These are phyloP conservation scores for Cardamine occulta DNA, from an alignment of 345 rosid genomes.

Conservation along the genomic window DNA sequence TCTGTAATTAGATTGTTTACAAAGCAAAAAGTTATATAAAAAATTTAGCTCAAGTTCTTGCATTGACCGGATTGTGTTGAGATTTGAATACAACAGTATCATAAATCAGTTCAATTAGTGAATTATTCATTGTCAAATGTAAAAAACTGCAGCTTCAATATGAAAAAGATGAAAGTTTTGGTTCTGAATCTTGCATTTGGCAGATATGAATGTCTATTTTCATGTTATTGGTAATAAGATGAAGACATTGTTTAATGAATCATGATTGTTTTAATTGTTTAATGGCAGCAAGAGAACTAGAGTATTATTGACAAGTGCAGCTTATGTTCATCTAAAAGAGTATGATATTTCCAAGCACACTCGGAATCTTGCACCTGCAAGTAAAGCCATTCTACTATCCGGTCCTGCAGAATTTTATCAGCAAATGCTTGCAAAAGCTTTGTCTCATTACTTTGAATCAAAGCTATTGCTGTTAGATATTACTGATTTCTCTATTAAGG, in stretches of 20 bases:
- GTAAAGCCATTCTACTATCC: constrained; percentile 84
- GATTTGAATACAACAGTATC: too few species aligned
- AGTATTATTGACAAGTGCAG: constrained; percentile 78
- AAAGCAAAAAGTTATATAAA: neutral
- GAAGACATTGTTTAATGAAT: constrained; percentile 8
- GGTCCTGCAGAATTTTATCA: constrained; percentile 89
- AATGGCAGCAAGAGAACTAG: constrained; percentile 71
- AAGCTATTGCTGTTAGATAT: constrained; percentile 82
- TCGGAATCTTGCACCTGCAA: constrained; percentile 90
- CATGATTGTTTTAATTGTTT: constrained; percentile 9
- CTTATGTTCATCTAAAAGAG: constrained; percentile 80
- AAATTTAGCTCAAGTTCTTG: neutral
- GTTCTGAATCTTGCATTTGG: neutral
- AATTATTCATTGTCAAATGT: neutral
- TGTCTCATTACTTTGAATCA: constrained; percentile 78
- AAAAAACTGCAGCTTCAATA: neutral
- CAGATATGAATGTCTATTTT: neutral
- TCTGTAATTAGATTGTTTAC: constrained; percentile 8
- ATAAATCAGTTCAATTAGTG: neutral
- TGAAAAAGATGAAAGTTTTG: neutral
- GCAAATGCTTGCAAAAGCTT: constrained; percentile 94
- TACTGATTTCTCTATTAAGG: constrained; percentile 81
- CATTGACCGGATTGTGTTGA: neutral
- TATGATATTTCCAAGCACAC: constrained; percentile 80
- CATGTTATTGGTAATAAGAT: constrained; percentile 16